Conservation (phyloP, 345 rosid genomes). For the Acer negundo region DNA sequence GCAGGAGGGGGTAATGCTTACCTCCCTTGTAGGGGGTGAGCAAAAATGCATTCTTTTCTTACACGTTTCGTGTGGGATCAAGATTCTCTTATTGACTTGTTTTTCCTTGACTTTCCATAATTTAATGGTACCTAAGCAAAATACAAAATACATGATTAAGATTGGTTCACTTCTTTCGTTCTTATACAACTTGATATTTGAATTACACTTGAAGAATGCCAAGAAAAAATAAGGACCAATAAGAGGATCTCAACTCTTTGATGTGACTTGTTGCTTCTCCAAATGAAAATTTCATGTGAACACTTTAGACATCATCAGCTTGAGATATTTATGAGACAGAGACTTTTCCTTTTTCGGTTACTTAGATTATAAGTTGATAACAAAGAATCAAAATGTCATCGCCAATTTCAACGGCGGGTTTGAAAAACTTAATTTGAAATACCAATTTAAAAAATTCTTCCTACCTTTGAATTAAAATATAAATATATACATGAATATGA, state of each 20-base stretch:
- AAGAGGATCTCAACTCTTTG: not conserved
- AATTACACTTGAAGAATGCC: too few relatives aligned
- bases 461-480: not conserved
- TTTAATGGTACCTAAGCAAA: too few relatives aligned
- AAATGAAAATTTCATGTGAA: slow-evolving; percentile 2
- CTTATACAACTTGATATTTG: too few relatives aligned
- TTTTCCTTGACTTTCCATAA: too few relatives aligned
- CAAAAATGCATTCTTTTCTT: too few relatives aligned
- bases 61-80: too few relatives aligned
- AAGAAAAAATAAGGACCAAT: too few relatives aligned
- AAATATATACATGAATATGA: not conserved
- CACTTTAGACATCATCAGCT: not conserved
- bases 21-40: too few relatives aligned
- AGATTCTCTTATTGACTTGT: too few relatives aligned
- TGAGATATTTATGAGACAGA: not conserved
- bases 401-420: slow-evolving; percentile 13
- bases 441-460: not conserved
- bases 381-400: slow-evolving; percentile 3
- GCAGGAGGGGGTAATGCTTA: too few relatives aligned
- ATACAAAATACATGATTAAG: too few relatives aligned
- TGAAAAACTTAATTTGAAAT: not conserved
- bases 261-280: not conserved
- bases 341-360: not conserved
- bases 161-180: too few relatives aligned
- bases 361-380: not conserved